Evolutionary conservation across 208 protist species (phyloP).

Genomic region (Acanthamoeba rhysodes): DNA sequence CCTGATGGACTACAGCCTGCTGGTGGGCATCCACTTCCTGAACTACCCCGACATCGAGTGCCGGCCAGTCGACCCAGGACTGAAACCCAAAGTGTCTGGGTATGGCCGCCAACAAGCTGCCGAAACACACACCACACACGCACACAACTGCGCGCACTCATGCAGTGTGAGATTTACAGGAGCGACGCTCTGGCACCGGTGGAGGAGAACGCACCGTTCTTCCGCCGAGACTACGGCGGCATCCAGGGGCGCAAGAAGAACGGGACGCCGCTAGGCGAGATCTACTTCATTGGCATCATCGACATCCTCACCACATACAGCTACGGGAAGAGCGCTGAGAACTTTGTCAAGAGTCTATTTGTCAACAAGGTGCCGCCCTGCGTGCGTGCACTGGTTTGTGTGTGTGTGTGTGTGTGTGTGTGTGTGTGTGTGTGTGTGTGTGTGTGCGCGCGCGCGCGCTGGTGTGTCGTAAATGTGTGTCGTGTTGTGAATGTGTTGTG

Average conservation of each 20-base stretch:
- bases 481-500: too few species aligned
- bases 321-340: conserved; percentile 12
- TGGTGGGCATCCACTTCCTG: conserved; percentile 73
- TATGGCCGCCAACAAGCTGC: neutral
- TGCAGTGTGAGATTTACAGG: neutral
- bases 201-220: neutral
- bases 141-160: too few species aligned
- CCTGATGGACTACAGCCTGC: conserved; percentile 72
- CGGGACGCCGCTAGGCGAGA: conserved; percentile 13
- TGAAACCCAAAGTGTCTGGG: neutral
- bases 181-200: neutral
- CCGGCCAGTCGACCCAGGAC: conserved; percentile 8
- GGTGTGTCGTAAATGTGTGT: too few species aligned
- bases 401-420: too few species aligned
- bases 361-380: conserved; percentile 4
- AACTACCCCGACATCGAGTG: conserved; percentile 47
- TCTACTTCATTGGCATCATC: conserved; percentile 52
- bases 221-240: neutral
- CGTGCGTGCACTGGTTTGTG: neutral
- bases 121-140: too few species aligned
- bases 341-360: conserved; percentile 47
- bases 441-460: too few species aligned
- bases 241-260: neutral
- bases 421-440: too few species aligned
- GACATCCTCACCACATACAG: conserved; percentile 50